Evolutionary conservation across 2,329 filamentous ascomycete species (phyloP), one percentile per base, ranked within the genome.

Genomic region (Botrytis fabae): DNA sequence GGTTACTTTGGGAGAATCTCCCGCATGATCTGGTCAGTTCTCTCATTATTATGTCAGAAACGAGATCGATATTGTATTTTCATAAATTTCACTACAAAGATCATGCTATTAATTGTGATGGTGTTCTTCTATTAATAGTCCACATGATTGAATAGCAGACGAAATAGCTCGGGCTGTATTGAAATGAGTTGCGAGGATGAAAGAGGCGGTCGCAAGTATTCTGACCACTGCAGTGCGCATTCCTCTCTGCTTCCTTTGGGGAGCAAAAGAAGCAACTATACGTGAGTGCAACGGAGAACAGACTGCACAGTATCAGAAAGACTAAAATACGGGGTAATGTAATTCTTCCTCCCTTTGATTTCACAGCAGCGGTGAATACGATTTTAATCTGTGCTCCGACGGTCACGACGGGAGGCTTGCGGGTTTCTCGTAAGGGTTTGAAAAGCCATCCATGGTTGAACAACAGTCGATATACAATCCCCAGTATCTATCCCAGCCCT

Each of bases 321-420:
- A 28, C 54, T 69, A 69, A 69, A 54, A 32, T 61, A 69, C 51
- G 66, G 66, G 48, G 54, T 59, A 46, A 42, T 68, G 64, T 68
- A 57, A 42, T 57, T 42, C 28, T 40, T 57, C 48, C 48, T 28
- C 35, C 65, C 65, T 57, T 42, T 28, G 59, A 57, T 71, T 68
- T 51, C 70, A 72, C 70, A 35, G 62, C 70, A 72, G 70, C 70
- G 70, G 70, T 72, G 70, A 72, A 72, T 72, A 72, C 70, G 51
- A 68, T 64, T 57, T 60, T 60, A 57, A 71, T 71, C 69, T 66
- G 59, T 65, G 69, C 59, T 54, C 35, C 69, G 69, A 71, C 59
- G 48, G 65, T 57, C 65, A 51, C 60, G 69, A 71, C 69, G 57
- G 69, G 20, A 63, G 69, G 44, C 51, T 70, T 61, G 51, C 22